Percentiles rank a stretch among this genome's conserved stretches.
These are phyloP conservation scores for Fusarium pilosicola DNA, from an alignment of 2,329 filamentous ascomycete genomes.

Conservation along the genomic window DNA sequence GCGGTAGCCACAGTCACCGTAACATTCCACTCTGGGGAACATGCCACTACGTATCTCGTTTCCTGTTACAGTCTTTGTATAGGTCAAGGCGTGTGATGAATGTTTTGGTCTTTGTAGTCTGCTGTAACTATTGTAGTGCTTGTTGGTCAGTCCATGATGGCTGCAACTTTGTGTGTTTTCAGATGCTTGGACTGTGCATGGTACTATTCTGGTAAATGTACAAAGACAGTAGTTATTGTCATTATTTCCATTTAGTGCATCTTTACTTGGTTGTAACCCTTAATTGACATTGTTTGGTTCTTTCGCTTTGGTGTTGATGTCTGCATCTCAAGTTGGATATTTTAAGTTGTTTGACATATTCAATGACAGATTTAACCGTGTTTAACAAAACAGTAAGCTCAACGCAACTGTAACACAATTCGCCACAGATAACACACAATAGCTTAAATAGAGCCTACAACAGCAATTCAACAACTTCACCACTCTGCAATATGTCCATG, in stretches of 20 bases:
- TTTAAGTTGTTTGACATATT: too few relatives aligned
- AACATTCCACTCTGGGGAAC: conserved; percentile 18
- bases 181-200: background rate
- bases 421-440: background rate
- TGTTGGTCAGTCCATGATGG: background rate
- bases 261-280: too few relatives aligned
- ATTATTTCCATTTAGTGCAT: background rate
- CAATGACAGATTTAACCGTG: background rate
- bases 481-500: background rate
- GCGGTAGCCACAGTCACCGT: background rate
- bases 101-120: background rate
- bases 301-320: background rate
- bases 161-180: background rate
- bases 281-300: background rate
- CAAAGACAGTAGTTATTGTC: too few relatives aligned
- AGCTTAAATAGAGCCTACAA: background rate
- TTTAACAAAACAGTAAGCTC: background rate
- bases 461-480: background rate
- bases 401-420: background rate
- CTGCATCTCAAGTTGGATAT: background rate
- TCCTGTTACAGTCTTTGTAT: background rate
- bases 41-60: background rate
- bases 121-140: background rate
- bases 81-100: background rate
- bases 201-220: background rate